Evolutionary conservation across 768 basidiomycete genomes (phyloP), one percentile per base, ranked within the genome.

Genomic region (Mycena maculata): DNA sequence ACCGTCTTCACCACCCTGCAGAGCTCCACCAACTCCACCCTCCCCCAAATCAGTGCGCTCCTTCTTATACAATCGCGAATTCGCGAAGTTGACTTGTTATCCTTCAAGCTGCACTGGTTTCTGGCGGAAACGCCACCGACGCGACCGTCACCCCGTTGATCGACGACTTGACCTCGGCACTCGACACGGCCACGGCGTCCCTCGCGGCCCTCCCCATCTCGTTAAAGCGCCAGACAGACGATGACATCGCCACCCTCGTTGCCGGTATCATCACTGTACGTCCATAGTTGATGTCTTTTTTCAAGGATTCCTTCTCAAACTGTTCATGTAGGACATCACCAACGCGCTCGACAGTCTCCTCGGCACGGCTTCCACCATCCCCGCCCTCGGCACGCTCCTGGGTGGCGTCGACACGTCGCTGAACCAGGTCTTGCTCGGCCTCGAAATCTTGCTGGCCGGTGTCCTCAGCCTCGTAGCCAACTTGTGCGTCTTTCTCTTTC

Each of bases 361-460:
- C 60, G 64, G 59, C 10, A 63, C 45, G 20, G 60, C 67, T 1
- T 38, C 69, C n/a, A 52, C 71, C 33, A 71, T 78, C 66, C 75
- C 75, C 42, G 68, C 31, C 4, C 72, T 76, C 60, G 72, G 73
- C 23, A 45, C 28, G 2, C 67, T 74, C 22, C 67, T 78, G 47
- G 44, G 45, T 31, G 72, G 72, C 41, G 56, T 78, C 61, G 76
- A 78, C 70, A 45, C 69, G 8, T 50, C 75, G 11, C 65, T 78
- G 44, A 65, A 72, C 68, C 68, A 75, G 47, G 68, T 76, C 25
- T 44, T 78, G 16, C 20, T 50, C 33, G 74, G 75, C 27, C 71
- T 77, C 22, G 75, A 77, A 54, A 69, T 42, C 23, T 72, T 77
- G 59, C 71, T 78, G 28, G 74, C 72, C 23, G 77, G 74, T 42